Conservation (phyloP, 352 stramenopile genomes). For the Lagenidium giganteum region DNA sequence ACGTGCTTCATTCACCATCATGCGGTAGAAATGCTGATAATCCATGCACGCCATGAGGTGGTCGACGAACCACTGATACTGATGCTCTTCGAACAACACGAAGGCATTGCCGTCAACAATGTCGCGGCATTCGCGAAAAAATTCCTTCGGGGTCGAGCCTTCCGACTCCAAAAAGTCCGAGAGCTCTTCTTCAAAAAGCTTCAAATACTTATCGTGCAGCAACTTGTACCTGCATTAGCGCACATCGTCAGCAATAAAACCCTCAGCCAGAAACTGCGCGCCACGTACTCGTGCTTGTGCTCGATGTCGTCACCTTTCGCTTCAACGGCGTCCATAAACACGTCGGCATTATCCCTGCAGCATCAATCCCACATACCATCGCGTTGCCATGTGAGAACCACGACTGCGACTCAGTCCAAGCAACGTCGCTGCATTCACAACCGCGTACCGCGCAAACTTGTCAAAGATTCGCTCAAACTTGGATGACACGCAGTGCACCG, state of each 20-base stretch:
- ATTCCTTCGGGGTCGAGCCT: conserved; percentile 54
- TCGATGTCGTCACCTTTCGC: conserved; percentile 44
- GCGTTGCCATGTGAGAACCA: no score
- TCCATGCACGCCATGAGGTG: conserved; percentile 76
- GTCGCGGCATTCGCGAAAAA: conserved; percentile 62
- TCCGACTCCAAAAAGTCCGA: conserved; percentile 75
- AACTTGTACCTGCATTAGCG: conserved; percentile 36
- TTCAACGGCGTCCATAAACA: conserved; percentile 42
- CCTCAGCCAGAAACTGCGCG: not conserved
- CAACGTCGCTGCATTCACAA: not conserved
- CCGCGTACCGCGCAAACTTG: conserved; percentile 55
- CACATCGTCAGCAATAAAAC: not conserved
- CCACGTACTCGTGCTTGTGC: conserved; percentile 53
- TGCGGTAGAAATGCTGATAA: conserved; percentile 75
- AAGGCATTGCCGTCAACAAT: conserved; percentile 55
- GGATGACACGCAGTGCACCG: conserved; percentile 61
- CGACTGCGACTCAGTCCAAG: not conserved
- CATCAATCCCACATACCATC: no score
- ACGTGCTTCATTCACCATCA: conserved; percentile 76
- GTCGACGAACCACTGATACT: conserved; percentile 74
- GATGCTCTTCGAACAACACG: conserved; percentile 62
- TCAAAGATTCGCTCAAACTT: conserved; percentile 79
- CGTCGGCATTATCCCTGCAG: conserved; percentile 41
- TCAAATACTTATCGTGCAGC: conserved; percentile 55
- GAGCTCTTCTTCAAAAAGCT: conserved; percentile 57